These are phyloP conservation scores for Sclerotinia glacialis DNA, from an alignment of 2,329 filamentous ascomycete species.

Conservation along the genomic window DNA sequence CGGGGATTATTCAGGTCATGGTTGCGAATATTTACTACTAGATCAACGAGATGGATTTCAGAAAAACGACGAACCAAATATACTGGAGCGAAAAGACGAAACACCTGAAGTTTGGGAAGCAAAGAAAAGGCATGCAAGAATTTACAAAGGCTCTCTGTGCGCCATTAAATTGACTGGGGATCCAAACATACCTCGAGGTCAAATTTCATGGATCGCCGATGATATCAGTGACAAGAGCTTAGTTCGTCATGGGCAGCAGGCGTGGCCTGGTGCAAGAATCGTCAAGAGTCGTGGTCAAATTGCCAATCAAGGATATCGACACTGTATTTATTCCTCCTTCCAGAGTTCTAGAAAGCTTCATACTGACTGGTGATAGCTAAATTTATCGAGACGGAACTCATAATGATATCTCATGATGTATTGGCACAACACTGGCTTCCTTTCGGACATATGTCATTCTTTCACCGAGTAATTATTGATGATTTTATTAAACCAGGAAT, in stretches of 20 bases:
- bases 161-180: slow-evolving; percentile 93
- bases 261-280: slow-evolving; percentile 71
- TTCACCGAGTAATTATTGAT: slow-evolving; percentile 59
- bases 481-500: slow-evolving; percentile 39
- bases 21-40: slow-evolving; percentile 82
- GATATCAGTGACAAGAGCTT: slow-evolving; percentile 70
- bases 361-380: slow-evolving; percentile 53
- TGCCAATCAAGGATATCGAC: slow-evolving; percentile 66
- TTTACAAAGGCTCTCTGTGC: slow-evolving; percentile 67
- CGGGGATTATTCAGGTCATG: slow-evolving; percentile 80
- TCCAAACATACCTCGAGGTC: slow-evolving; percentile 81
- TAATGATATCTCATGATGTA: slow-evolving; percentile 73
- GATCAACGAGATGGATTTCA: slow-evolving; percentile 64
- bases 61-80: slow-evolving; percentile 41
- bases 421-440: slow-evolving; percentile 80
- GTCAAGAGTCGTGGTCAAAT: slow-evolving; percentile 76
- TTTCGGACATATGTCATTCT: slow-evolving; percentile 59
- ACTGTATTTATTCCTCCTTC: slow-evolving; percentile 57
- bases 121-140: slow-evolving; percentile 47
- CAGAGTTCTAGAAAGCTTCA: neutral
- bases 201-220: slow-evolving; percentile 75
- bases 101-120: slow-evolving; percentile 47
- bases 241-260: slow-evolving; percentile 61
- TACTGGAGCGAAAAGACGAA: slow-evolving; percentile 45
- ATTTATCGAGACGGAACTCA: slow-evolving; percentile 72